Evolutionary conservation across 2,329 filamentous ascomycete species (phyloP), one percentile per base, ranked within the genome.

Genomic region (Juglanconis sp.): DNA sequence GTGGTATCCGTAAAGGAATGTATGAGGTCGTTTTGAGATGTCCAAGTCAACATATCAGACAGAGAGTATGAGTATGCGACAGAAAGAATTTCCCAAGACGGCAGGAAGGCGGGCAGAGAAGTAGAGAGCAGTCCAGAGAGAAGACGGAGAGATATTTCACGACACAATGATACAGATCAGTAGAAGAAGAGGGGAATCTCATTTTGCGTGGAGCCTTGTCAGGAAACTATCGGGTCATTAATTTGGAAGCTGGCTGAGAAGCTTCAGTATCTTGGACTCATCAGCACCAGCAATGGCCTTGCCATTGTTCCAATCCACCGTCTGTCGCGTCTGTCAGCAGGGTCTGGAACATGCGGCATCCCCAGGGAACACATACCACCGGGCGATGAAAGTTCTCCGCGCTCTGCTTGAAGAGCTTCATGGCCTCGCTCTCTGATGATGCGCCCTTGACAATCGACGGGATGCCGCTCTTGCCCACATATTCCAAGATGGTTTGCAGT

Each of bases 281-380:
- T 90, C 87, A 54, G 90, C 91, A 24, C 91, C 91, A 32, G 85
- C 79, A 77, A 90, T 80, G 51, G 88, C 94, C 73, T 87, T 90
- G 65, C 93, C 95, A 73, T 94, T 93, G 72, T 89, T 91, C 95
- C 95, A 98, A 73, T 98, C 94, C 56, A 98, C 94, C 61, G 89
- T 77, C 83, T 81, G 64, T 34, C 40, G 30, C 44, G 38, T 44
- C 15, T 64, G 73, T 68, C 72, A 71, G 60, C 56, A 64, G 2
- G 15, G 13, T 6, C 24, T 11, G 55, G 15, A 50, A 15, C 10
- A 30, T 9, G 47, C 17, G 44, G 49, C 4, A 30, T 11, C 5
- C 44, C 4, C 54, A 57, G 11, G 11, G 46, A 64, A 42, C 51
- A 82, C 89, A 69, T 78, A 95, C 91, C 72, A 97, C 77, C 32